Conservation (phyloP, 768 basidiomycete species). For the Russula earlei region DNA sequence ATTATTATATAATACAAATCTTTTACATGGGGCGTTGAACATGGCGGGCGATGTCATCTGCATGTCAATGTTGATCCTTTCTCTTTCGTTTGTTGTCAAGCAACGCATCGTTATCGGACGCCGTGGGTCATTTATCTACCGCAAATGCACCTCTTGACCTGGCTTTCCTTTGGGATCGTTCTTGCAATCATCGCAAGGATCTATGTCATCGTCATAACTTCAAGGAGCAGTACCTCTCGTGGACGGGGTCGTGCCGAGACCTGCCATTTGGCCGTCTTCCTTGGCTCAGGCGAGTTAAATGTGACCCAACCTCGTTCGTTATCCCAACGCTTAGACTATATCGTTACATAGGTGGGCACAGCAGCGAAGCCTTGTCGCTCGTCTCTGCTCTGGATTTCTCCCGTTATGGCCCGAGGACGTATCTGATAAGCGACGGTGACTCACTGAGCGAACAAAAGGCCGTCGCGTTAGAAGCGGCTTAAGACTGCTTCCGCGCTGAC, state of each 20-base stretch:
- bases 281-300: slow-evolving; percentile 72
- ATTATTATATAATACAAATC: not conserved
- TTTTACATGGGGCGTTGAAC: too few species aligned
- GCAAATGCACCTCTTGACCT: not conserved
- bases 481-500: slow-evolving; percentile 24
- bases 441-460: slow-evolving; percentile 67
- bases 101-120: too few species aligned
- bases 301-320: not conserved
- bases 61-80: too few species aligned
- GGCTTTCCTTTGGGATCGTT: not conserved
- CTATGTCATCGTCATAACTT: slow-evolving; percentile 20
- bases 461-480: slow-evolving; percentile 44
- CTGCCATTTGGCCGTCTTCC: slow-evolving; percentile 68
- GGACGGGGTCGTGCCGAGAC: slow-evolving; percentile 17
- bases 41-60: too few species aligned
- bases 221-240: slow-evolving; percentile 18
- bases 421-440: slow-evolving; percentile 79
- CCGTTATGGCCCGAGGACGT: slow-evolving; percentile 69
- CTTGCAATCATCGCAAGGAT: slow-evolving; percentile 14
- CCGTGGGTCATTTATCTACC: not conserved
- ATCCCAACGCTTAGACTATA: slow-evolving; percentile 14
- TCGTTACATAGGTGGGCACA: slow-evolving; percentile 72
- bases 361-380: slow-evolving; percentile 72
- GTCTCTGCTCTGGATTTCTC: slow-evolving; percentile 62
- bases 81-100: too few species aligned